A percentile compares a stretch with the other conserved stretches of the same genome.
Evolutionary conservation across 2,329 filamentous ascomycete genomes (phyloP).

Genomic region (Biscogniauxia sp.): DNA sequence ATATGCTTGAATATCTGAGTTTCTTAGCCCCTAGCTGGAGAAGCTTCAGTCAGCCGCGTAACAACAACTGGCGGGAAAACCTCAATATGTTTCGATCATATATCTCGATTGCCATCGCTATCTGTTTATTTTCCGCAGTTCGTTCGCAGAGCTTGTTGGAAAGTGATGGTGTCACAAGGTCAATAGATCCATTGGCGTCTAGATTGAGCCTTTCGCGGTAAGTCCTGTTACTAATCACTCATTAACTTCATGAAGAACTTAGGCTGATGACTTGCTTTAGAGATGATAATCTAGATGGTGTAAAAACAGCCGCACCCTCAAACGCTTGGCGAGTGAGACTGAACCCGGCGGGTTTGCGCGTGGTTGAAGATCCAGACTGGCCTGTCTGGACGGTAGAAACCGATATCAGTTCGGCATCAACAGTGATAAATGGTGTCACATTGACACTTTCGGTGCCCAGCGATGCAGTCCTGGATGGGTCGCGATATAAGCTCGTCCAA

Average conservation of each 20-base stretch:
- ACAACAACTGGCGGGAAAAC: not conserved
- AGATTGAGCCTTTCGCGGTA: not conserved
- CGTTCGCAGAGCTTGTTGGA: not conserved
- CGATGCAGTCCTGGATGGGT: not conserved
- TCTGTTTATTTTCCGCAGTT: no score
- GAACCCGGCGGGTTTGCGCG: not conserved
- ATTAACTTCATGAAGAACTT: no score
- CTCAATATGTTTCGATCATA: not conserved
- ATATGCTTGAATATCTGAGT: not conserved
- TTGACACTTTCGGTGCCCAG: not conserved
- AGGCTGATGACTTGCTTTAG: not conserved
- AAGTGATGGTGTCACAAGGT: not conserved
- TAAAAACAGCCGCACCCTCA: not conserved
- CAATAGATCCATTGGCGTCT: not conserved
- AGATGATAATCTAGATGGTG: not conserved
- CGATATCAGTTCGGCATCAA: not conserved
- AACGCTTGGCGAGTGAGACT: not conserved
- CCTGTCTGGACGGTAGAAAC: not conserved
- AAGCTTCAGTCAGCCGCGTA: not conserved
- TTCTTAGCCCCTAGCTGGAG: not conserved
- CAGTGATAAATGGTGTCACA: not conserved
- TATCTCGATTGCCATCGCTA: no score
- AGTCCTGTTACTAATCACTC: no score
- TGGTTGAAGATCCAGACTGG: slow-evolving; percentile 1
- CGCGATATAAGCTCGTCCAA: slow-evolving; percentile 1